These are phyloP conservation scores for Lactarius hengduanensis DNA, from an alignment of 768 basidiomycete genomes.

Conservation along the genomic window DNA sequence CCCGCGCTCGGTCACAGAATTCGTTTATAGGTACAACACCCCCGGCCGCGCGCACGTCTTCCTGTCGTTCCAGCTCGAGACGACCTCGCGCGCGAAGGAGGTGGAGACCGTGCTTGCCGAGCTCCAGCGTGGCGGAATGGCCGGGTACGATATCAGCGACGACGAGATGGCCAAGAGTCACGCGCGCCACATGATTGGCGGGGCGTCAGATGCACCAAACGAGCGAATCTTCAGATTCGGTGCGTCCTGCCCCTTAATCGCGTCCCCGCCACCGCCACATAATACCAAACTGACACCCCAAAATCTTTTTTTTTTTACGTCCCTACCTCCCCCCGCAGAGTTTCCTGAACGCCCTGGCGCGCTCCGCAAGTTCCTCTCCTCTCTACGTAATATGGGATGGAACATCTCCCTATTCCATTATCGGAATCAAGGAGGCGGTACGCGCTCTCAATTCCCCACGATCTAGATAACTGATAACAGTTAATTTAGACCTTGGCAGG, in stretches of 20 bases:
- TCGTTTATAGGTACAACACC: constrained; percentile 86
- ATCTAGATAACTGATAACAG: constrained; percentile 1
- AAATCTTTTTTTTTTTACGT: too few species aligned
- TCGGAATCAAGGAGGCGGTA: constrained; percentile 94
- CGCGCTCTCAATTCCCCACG: constrained; percentile 33
- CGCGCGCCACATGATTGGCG: constrained; percentile 92
- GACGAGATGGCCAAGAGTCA: constrained; percentile 96
- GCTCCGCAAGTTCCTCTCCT: constrained; percentile 83
- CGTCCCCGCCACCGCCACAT: not conserved
- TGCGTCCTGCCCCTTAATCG: constrained; percentile 41
- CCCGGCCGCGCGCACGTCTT: constrained; percentile 79
- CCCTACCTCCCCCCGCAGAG: constrained; percentile 47
- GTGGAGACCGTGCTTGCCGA: constrained; percentile 60
- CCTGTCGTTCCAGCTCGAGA: constrained; percentile 83
- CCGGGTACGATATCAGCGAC: constrained; percentile 86
- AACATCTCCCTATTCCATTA: constrained; percentile 98
- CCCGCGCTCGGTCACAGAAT: constrained; percentile 92
- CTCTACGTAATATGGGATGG: constrained; percentile 74
- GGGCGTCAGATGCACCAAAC: constrained; percentile 68
- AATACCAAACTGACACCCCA: not conserved
- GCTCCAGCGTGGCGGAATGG: constrained; percentile 70
- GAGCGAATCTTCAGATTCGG: constrained; percentile 94
- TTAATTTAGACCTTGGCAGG: constrained; percentile 74
- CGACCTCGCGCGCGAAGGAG: constrained; percentile 55
- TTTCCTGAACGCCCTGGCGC: constrained; percentile 96